phyloP scores from a whole-genome alignment of 2,329 filamentous ascomycete species.

The Trichoderma hamatum region DNA sequence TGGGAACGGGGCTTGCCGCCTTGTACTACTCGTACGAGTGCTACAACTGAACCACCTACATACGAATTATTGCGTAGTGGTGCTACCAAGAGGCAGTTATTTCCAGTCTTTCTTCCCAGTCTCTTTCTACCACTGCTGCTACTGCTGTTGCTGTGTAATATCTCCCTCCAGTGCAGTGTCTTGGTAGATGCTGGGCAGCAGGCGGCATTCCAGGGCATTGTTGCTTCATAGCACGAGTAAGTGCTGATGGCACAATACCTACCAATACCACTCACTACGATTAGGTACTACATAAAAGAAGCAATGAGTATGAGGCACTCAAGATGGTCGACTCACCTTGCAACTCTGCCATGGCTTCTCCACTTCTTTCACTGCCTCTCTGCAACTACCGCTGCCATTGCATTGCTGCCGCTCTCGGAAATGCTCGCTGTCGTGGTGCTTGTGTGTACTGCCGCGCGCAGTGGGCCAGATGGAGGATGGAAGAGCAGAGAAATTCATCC shows the following conservation, averaged over 20 bases:
- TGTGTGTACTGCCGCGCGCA: not conserved
- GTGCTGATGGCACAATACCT: not conserved
- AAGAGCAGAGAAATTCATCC: not conserved
- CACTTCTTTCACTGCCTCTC: slow-evolving; percentile 21
- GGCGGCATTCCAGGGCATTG: not conserved
- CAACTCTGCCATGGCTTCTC: not conserved
- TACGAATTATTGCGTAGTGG: not conserved
- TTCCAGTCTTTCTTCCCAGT: not conserved
- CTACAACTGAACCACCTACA: slow-evolving; percentile 4
- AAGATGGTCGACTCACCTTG: not conserved
- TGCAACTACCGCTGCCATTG: not conserved
- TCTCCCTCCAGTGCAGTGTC: not conserved
- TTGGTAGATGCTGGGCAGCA: not conserved
- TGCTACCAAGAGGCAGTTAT: not conserved
- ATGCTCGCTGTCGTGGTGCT: not conserved
- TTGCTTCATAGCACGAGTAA: not conserved
- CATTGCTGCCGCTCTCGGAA: not conserved
- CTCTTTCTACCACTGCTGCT: not conserved
- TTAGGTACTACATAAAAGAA: no score
- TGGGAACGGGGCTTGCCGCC: not conserved
- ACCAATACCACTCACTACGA: no score
- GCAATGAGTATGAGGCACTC: not conserved
- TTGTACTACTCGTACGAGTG: not conserved
- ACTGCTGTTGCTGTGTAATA: not conserved
- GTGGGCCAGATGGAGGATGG: not conserved